Conservation (phyloP, 73 alveolate genomes). For the Paramecium sonneborni region DNA sequence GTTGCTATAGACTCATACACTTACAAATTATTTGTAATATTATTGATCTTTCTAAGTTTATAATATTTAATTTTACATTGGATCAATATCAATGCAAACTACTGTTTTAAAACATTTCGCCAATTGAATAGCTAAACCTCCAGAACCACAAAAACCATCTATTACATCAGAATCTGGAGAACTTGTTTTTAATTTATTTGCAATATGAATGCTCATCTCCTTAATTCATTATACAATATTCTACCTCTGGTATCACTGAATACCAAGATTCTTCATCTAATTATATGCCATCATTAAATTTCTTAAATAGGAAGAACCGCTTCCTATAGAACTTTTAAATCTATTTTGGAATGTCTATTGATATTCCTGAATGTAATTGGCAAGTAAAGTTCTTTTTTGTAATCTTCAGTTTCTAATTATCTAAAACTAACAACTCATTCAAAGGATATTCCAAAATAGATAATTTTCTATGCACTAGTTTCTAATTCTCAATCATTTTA, state of each 20-base stretch:
- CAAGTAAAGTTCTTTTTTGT: constrained; percentile 39
- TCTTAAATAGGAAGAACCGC: constrained; percentile 46
- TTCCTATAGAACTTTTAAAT: constrained; percentile 46
- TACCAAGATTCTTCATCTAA: constrained; percentile 60
- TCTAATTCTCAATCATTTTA: constrained; percentile 5
- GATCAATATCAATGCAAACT: constrained; percentile 42
- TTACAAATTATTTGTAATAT: constrained; percentile 25
- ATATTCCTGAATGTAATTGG: not conserved
- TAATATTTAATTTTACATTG: not conserved
- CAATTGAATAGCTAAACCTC: constrained; percentile 35
- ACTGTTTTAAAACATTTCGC: constrained; percentile 25
- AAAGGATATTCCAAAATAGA: not conserved
- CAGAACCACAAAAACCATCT: constrained; percentile 59
- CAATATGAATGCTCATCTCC: constrained; percentile 51
- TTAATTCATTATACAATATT: not conserved
- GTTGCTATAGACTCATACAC: constrained; percentile 38
- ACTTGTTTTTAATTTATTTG: not conserved
- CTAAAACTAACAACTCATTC: not conserved
- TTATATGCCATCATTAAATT: constrained; percentile 14
- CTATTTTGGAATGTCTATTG: constrained; percentile 1
- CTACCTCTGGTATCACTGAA: constrained; percentile 56
- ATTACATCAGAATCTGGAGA: not conserved
- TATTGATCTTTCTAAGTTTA: not conserved
- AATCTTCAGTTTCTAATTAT: not conserved
- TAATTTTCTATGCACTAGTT: not conserved